Evolutionary conservation across 2,329 filamentous ascomycete genomes (phyloP).

Genomic region (Sarocladiaceae sp.): DNA sequence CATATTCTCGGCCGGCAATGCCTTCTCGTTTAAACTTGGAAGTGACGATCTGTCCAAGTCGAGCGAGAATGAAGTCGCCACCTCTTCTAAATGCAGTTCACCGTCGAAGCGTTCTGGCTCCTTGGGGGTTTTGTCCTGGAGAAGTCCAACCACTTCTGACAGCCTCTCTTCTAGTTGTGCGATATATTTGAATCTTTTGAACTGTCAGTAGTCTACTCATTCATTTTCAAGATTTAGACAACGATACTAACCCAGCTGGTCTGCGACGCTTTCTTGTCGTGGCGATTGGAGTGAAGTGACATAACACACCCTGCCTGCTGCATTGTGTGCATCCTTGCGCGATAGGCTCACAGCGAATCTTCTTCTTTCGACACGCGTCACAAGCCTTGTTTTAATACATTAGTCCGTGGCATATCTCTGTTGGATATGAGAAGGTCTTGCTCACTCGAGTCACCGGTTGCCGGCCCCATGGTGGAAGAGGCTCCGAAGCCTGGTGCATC

Average conservation of each 20-base stretch:
- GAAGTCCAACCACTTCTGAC: conserved; percentile 12
- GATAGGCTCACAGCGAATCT: conserved; percentile 22
- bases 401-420: too few species aligned
- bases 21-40: too few species aligned
- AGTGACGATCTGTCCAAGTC: too few species aligned
- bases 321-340: conserved; percentile 20
- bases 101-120: too few species aligned
- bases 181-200: conserved; percentile 15
- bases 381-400: conserved; percentile 17
- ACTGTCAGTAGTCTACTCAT: conserved; percentile 1
- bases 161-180: conserved; percentile 16
- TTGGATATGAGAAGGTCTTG: too few species aligned
- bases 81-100: background rate
- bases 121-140: background rate
- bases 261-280: conserved; percentile 17
- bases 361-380: conserved; percentile 24
- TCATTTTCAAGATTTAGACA: background rate
- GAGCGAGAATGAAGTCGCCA: background rate
- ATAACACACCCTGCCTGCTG: conserved; percentile 17
- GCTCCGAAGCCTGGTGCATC: too few species aligned
- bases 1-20: too few species aligned
- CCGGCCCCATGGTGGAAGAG: too few species aligned
- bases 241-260: conserved; percentile 16
- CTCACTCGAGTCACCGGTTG: too few species aligned
- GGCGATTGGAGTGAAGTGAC: conserved; percentile 23